phyloP scores from a whole-genome alignment of 768 basidiomycete species.

The Rhodosporidiobolus odoratus region DNA sequence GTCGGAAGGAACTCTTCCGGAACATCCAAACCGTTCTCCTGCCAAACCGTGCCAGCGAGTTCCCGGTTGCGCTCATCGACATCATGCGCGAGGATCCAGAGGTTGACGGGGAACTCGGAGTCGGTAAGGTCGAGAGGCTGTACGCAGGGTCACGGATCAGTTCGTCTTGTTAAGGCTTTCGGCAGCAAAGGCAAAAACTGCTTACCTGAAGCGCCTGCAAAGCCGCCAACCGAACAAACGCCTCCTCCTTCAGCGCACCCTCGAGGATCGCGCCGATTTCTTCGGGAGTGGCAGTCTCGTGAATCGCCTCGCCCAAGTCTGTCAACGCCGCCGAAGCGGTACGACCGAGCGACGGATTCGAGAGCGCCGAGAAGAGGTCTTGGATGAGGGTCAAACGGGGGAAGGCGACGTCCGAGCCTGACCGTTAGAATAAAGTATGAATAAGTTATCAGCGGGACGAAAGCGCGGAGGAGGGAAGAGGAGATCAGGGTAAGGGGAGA shows the following conservation, averaged over 20 bases:
- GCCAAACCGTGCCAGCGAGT: constrained; percentile 78
- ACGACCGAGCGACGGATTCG: constrained; percentile 72
- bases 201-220: constrained; percentile 82
- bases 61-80: constrained; percentile 80
- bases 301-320: constrained; percentile 72
- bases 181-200: not conserved
- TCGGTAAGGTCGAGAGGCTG: constrained; percentile 94
- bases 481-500: not conserved
- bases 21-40: constrained; percentile 89
- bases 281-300: constrained; percentile 55
- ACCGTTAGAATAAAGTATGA: not conserved
- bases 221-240: constrained; percentile 77
- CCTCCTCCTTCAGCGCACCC: constrained; percentile 78
- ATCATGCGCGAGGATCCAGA: constrained; percentile 86
- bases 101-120: constrained; percentile 79
- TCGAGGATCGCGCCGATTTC: constrained; percentile 65
- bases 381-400: constrained; percentile 67
- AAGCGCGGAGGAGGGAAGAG: not conserved
- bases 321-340: constrained; percentile 74
- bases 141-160: not conserved
- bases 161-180: too few species aligned
- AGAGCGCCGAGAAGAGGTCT: constrained; percentile 66
- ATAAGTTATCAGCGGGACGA: not conserved
- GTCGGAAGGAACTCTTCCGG: constrained; percentile 60
- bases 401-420: constrained; percentile 67